Conservation (phyloP, 805 yeast species). For the Peterozyma xylosa region DNA sequence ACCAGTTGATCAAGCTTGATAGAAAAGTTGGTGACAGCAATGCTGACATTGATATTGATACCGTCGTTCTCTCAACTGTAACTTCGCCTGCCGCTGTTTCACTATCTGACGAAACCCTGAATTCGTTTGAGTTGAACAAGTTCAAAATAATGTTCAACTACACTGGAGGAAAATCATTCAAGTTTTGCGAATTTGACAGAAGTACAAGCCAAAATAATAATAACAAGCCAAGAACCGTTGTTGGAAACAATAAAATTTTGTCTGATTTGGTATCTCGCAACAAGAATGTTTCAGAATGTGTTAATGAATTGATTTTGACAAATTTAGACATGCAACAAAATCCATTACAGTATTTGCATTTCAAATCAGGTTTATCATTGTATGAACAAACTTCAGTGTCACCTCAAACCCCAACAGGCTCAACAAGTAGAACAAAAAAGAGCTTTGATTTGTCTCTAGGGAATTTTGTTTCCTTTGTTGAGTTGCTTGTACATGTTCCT, state of each 20-base stretch:
- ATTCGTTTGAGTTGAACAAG: slow-evolving; percentile 5
- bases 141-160: slow-evolving; percentile 7
- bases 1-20: not conserved
- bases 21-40: not conserved
- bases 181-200: slow-evolving; percentile 5
- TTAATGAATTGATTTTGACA: not conserved
- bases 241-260: not conserved
- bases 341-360: not conserved
- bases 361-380: not conserved
- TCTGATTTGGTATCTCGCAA: not conserved
- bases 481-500: slow-evolving; percentile 6
- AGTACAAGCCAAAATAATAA: not conserved
- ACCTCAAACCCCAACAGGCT: not conserved
- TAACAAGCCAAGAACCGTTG: not conserved
- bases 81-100: not conserved
- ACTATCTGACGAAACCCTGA: not conserved
- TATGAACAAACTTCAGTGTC: not conserved
- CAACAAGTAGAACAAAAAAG: slow-evolving; percentile 2
- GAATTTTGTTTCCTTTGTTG: slow-evolving; percentile 7
- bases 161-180: not conserved
- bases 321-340: not conserved
- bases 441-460: slow-evolving; percentile 6
- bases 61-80: not conserved
- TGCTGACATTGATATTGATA: not conserved
- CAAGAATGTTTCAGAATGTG: not conserved